Base-by-base conservation (phyloP, 495 filamentous ascomycete species). In the Xeromyces bisporus region DNA sequence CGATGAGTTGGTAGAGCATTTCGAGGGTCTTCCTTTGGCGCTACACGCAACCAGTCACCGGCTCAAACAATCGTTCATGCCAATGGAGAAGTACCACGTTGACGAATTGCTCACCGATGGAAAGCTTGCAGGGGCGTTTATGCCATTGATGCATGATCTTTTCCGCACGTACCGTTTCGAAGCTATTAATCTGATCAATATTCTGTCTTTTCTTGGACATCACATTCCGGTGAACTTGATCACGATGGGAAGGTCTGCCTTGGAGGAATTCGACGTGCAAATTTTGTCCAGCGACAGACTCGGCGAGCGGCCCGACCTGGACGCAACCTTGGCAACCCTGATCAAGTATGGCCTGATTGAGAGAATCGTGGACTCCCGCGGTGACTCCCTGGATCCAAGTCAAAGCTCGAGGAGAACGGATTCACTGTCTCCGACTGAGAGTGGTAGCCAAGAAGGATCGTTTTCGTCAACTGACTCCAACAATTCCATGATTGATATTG, bases 1-100 rank as follows among this genome's bases (percentile, higher is more conserved):
- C 0, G 64, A 56, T 5, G 73, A 82, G 33, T 42, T 87, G 15
- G 78, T 84, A 1, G 57, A 69, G 25, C 51, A 77, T 28, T 73
- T 84, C 52, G 77, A 76, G 15, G 67, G 71, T 36, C 56, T 87
- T 7, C 81, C 81, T 9, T 51, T 86, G 11, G 80, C 80, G 29
- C 85, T 89, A 23, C 77, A 84, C 41, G 75, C 78, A 3, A 76
- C 80, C 3, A 77, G 78, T 6, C 75, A 77, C 34, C 72, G 79
- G 15, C 62, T 89, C 5, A 80, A 72, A 27, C 69, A 71, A 2
- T 83, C 74, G 0, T 56, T 67, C 13, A 77, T 81, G 37, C 75
- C 79, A 1, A 62, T 89, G 5, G 66, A 72, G 3, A 70, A 61
- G 36, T 86, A 82, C 39, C 59, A 54, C 17, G 55, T 85, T 18